Evolutionary conservation across 2,329 filamentous ascomycete genomes (phyloP), one percentile per base, ranked within the genome.

Genomic region (Botrytis paeoniae): DNA sequence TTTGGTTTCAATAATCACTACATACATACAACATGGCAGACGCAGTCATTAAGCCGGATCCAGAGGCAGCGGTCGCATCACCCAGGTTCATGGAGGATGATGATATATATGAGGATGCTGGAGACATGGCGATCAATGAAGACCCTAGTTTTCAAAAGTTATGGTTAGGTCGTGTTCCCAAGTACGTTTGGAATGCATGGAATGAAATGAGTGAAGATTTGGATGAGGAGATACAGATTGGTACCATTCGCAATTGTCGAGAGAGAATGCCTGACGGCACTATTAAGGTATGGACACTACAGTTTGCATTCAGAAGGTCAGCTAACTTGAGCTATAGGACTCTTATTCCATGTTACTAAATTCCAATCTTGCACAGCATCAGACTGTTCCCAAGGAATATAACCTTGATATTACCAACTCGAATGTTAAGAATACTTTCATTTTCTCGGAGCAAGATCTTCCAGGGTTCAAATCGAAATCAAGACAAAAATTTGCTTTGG

Each of bases 401-500:
- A 89, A 93, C 77, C 84, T 98, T 73, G 90, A 94, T 64, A 86
- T 94, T 64, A 90, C 88, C 37, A 87, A 89, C 59, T 81, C 85
- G 60, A 83, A 88, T n/a, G 89, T 95, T 48, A 89, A 89, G 79
- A 98, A 97, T 82, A 96, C 94, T 32, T 97, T 92, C 81, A 86
- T 98, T 73, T 99, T 99, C 80, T 94, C 92, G 59, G 96, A 99
- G 83, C 94, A 97, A 81, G 94, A 98, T 79, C 87, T 97, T 35
- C 93, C 94, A 0, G 93, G 93, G 54, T 94, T 90, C 83, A 88
- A 88, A 77, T 84, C 85, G 29, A 88, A 86, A 81, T 88, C 87
- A 79, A 87, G 86, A 78, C 83, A 83, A 65, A 85, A 86, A 69
- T 85, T 86, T n/a, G 86, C 89, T 70, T 86, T 87, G 14, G 83